Conservation (phyloP, 2,329 filamentous ascomycete species). For the Curvularia eragrostidis region DNA sequence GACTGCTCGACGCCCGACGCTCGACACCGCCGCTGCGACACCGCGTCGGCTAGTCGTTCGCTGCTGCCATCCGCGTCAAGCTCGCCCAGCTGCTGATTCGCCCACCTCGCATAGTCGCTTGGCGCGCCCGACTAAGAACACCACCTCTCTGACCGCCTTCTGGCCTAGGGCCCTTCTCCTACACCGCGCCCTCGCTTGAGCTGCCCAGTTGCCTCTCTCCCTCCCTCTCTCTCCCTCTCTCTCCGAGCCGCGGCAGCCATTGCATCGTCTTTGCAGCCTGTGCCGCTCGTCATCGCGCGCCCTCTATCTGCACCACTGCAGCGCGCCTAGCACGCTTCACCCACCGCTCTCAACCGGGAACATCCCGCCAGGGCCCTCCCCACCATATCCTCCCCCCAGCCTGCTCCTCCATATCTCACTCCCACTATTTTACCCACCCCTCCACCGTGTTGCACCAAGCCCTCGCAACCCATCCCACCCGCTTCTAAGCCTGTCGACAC, state of each 20-base stretch:
- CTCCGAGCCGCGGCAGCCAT: conserved; percentile 21
- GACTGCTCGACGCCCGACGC: not conserved
- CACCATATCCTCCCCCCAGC: conserved; percentile 39
- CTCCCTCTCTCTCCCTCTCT: too few species aligned
- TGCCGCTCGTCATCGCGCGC: conserved; percentile 10
- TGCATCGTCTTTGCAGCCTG: conserved; percentile 5
- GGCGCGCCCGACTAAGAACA: conserved; percentile 30
- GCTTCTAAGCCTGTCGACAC: conserved; percentile 17
- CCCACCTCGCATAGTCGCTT: conserved; percentile 31
- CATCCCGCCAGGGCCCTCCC: conserved; percentile 34
- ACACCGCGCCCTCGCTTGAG: conserved; percentile 30
- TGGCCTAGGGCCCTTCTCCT: conserved; percentile 22
- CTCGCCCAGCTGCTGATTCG: conserved; percentile 28
- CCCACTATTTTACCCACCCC: conserved; percentile 30
- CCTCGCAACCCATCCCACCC: conserved; percentile 23
- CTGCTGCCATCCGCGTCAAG: not conserved
- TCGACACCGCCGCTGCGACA: conserved; percentile 18
- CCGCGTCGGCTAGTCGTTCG: conserved; percentile 18
- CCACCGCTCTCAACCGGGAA: conserved; percentile 17
- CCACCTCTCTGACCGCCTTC: conserved; percentile 41
- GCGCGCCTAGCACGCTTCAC: conserved; percentile 15
- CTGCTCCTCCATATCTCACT: conserved; percentile 32
- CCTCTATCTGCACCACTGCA: conserved; percentile 15
- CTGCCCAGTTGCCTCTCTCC: conserved; percentile 21
- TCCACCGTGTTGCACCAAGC: conserved; percentile 30